Evolutionary conservation across 345 rosid genomes (phyloP).

Genomic region (Eucalyptus sideroxylon): DNA sequence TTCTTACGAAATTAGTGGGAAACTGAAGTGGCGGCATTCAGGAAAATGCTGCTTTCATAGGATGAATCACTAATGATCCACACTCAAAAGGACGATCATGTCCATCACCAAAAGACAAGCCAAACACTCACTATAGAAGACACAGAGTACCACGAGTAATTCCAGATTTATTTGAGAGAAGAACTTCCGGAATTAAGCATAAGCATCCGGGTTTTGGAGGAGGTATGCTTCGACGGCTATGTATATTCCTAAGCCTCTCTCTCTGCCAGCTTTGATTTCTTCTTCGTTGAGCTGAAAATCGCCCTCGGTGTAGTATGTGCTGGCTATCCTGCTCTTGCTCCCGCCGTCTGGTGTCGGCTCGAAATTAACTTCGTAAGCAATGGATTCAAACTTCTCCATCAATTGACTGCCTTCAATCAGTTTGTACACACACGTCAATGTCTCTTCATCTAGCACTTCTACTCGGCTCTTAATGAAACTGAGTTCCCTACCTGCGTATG

Average conservation of each 20-base stretch:
- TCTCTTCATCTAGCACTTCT: not conserved
- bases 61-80: not conserved
- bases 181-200: not conserved
- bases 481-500: not conserved
- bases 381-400: not conserved
- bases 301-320: constrained; percentile 1
- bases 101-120: not conserved
- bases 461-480: not conserved
- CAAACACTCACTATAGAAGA: not conserved
- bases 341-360: not conserved
- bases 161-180: not conserved
- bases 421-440: not conserved
- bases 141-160: not conserved
- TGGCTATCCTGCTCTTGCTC: not conserved
- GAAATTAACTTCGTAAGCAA: not conserved
- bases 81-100: not conserved
- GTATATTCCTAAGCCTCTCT: constrained; percentile 3
- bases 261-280: constrained; percentile 13
- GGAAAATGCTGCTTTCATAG: not conserved
- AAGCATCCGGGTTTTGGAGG: constrained; percentile 9
- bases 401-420: constrained; percentile 1
- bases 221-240: constrained; percentile 21
- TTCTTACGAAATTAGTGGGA: not conserved
- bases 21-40: not conserved
- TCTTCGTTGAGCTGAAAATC: constrained; percentile 5